phyloP scores from a whole-genome alignment of 1,284 basidiomycete genomes.

The Ceratobasidium sp. region DNA sequence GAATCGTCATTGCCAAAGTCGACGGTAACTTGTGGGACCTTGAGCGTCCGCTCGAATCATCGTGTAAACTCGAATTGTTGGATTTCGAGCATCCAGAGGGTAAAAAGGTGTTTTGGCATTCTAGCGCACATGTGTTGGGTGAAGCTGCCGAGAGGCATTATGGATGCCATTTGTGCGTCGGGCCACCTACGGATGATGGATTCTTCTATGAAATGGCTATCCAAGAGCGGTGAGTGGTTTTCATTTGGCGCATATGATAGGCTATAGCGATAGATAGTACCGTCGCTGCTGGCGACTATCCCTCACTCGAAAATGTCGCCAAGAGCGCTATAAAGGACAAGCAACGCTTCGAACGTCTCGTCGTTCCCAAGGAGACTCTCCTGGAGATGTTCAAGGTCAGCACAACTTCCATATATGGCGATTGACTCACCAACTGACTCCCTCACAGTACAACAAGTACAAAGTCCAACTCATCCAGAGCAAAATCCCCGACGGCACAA shows the following conservation, averaged over 20 bases:
- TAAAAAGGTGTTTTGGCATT: slow-evolving; percentile 99
- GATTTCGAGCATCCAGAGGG: slow-evolving; percentile 97
- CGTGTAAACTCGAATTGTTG: slow-evolving; percentile 83
- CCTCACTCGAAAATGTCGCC: slow-evolving; percentile 86
- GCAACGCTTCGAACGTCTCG: slow-evolving; percentile 95
- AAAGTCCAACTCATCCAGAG: slow-evolving; percentile 95
- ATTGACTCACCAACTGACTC: slow-evolving; percentile 36
- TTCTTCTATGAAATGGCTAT: slow-evolving; percentile 99
- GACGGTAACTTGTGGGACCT: slow-evolving; percentile 94
- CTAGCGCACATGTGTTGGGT: slow-evolving; percentile 98
- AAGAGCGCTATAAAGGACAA: slow-evolving; percentile 94
- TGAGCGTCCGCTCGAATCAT: slow-evolving; percentile 87
- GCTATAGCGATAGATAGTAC: slow-evolving; percentile 56
- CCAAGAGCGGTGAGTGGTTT: slow-evolving; percentile 62
- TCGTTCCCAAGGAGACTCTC: slow-evolving; percentile 92
- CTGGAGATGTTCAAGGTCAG: slow-evolving; percentile 95
- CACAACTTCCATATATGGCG: slow-evolving; percentile 34
- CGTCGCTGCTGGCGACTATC: slow-evolving; percentile 84
- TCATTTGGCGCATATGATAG: slow-evolving; percentile 20
- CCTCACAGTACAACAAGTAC: slow-evolving; percentile 94
- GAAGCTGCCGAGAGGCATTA: slow-evolving; percentile 97
- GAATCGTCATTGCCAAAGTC: slow-evolving; percentile 94
- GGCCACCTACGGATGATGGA: slow-evolving; percentile 96
- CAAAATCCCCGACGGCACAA: slow-evolving; percentile 96
- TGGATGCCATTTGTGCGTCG: slow-evolving; percentile 96